These are phyloP conservation scores for Mycosphaerella sp. DNA, from an alignment of 2,329 filamentous ascomycete genomes.

Conservation along the genomic window DNA sequence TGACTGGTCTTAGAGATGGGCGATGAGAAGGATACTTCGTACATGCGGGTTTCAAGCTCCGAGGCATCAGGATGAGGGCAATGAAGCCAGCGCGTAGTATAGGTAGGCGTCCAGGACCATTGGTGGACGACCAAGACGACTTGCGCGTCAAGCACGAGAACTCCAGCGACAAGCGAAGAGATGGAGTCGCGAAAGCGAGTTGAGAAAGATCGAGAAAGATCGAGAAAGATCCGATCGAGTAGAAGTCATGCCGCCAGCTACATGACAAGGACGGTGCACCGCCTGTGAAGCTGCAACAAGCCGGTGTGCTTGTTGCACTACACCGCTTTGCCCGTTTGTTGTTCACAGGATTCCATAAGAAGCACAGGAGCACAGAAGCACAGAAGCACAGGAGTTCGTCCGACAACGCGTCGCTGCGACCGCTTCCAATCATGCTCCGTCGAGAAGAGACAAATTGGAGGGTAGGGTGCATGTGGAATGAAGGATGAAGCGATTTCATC, in stretches of 20 bases:
- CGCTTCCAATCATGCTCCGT: background rate
- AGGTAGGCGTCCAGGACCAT: no score
- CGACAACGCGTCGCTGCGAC: slow-evolving; percentile 4
- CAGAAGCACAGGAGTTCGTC: background rate
- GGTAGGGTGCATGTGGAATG: slow-evolving; percentile 8
- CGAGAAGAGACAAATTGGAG: slow-evolving; percentile 2
- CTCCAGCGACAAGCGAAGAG: no score
- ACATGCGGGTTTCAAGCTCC: background rate
- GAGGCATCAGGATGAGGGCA: background rate
- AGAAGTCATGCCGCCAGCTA: no score
- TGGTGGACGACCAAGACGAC: no score
- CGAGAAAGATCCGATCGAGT: no score
- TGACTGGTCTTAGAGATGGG: background rate
- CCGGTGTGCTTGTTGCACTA: background rate
- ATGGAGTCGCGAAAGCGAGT: no score
- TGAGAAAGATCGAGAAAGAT: no score
- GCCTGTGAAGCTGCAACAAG: background rate
- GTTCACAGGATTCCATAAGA: slow-evolving; percentile 3
- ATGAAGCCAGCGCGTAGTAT: no score
- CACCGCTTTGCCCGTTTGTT: background rate
- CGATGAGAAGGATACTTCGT: background rate
- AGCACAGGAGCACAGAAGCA: background rate
- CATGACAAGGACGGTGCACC: no score
- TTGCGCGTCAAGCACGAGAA: no score
- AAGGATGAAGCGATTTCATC: slow-evolving; percentile 1